Base-by-base conservation (phyloP, 2,329 filamentous ascomycete species). In the Ceratocystis variospora region DNA sequence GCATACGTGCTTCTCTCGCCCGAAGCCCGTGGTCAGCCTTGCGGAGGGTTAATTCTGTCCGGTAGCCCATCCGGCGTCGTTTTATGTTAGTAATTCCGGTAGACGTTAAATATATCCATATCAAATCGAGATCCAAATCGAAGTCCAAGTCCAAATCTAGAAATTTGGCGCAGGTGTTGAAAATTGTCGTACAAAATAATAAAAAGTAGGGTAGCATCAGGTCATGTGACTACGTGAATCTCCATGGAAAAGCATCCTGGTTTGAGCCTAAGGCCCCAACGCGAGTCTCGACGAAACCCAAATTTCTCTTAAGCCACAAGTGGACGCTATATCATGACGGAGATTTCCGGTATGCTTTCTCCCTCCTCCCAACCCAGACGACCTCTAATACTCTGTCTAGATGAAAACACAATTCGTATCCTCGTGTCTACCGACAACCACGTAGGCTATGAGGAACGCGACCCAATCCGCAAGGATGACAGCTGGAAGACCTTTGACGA, bases 401-500 rank as follows among this genome's bases (percentile, higher is more conserved):
- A 78, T 66, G 77, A 88, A 71, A 90, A 99, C 77, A 96, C 90
- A 0, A 96, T 99, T 73, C 90, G 90, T 70, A 94, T 99, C 70
- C 85, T 99, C 46, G 83, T 99, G 68, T 87, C 94, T 48, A 97
- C 93, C 17, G 94, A 99, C 75, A 97, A 95, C 71, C 94, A 99
- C 87, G 94, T 99, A 68, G 94, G 94, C 64, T 97, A 91, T 76
- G 89, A 90, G 73, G 94, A 99, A 77, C 87, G 92, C 71, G 92
- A 99, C 75, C 84, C 90, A 1, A 89, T 94, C 68, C 90, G 94
- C n/a, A 93, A 92, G 70, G 90, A 97, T 74, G 94, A 99, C 75
- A 96, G 91, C 76, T 97, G 93, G 92, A 88, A 86, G 73, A 90
- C 88, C 2, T 99, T 99, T 77, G 88, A 99, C 74, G 94, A 99